Evolutionary conservation across 768 basidiomycete genomes (phyloP).

Genomic region (Lyophyllum atratum): DNA sequence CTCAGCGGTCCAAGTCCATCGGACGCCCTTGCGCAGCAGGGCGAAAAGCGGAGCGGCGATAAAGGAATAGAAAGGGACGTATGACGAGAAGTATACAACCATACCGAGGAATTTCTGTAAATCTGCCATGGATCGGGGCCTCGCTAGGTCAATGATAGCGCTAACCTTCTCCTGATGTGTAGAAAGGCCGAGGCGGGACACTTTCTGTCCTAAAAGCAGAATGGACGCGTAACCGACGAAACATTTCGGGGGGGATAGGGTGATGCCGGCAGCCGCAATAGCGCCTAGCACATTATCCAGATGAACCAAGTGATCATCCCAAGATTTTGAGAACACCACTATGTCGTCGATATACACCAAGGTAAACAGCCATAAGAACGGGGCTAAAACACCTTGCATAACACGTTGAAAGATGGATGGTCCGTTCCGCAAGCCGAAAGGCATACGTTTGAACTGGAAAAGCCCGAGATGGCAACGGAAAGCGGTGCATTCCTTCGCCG

Average conservation of each 20-base stretch:
- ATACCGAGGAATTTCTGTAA: slow-evolving; percentile 37
- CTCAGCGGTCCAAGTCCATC: slow-evolving; percentile 22
- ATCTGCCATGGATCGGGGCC: slow-evolving; percentile 25
- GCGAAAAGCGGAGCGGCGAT: slow-evolving; percentile 34
- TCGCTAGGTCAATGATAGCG: slow-evolving; percentile 29
- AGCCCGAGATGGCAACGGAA: slow-evolving; percentile 41
- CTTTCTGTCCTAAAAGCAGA: slow-evolving; percentile 39
- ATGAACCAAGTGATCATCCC: slow-evolving; percentile 32
- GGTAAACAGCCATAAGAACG: slow-evolving; percentile 39
- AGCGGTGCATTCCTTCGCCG: slow-evolving; percentile 33
- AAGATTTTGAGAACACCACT: slow-evolving; percentile 29
- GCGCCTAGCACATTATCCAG: slow-evolving; percentile 29
- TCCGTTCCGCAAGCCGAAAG: slow-evolving; percentile 37
- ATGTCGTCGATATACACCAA: slow-evolving; percentile 47
- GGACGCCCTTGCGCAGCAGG: slow-evolving; percentile 28
- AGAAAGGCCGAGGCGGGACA: slow-evolving; percentile 36
- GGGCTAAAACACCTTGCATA: slow-evolving; percentile 38
- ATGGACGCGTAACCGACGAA: slow-evolving; percentile 34
- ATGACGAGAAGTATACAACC: slow-evolving; percentile 38
- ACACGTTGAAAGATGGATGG: slow-evolving; percentile 42
- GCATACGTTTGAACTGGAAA: slow-evolving; percentile 42
- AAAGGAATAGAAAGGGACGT: slow-evolving; percentile 35
- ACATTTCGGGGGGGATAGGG: slow-evolving; percentile 35
- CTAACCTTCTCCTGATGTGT: slow-evolving; percentile 38
- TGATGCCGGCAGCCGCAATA: slow-evolving; percentile 28